These are phyloP conservation scores for Dillenia suffruticosa DNA, from an alignment of 164 flowering plant genomes.

Conservation along the genomic window DNA sequence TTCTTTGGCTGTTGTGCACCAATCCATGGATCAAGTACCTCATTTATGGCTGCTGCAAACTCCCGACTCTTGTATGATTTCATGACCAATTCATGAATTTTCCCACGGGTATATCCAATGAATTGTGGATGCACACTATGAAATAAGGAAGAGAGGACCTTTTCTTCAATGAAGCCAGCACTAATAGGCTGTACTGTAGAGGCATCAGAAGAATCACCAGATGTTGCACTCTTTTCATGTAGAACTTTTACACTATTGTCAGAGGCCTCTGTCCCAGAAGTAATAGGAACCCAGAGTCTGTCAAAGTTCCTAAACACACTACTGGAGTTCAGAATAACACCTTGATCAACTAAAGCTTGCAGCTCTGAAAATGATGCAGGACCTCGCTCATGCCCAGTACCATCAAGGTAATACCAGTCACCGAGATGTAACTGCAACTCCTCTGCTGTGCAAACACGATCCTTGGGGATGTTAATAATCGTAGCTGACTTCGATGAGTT, in stretches of 20 bases:
- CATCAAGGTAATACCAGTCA: constrained; percentile 94
- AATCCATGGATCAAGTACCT: constrained; percentile 95
- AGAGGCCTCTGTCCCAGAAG: constrained; percentile 28
- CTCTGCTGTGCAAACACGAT: constrained; percentile 54
- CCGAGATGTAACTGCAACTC: constrained; percentile 82
- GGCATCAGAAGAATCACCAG: constrained; percentile 23
- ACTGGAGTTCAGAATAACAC: constrained; percentile 51
- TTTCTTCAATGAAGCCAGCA: constrained; percentile 12
- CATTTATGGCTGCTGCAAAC: constrained; percentile 91
- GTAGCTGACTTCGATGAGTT: constrained; percentile 26
- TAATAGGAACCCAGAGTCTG: constrained; percentile 86
- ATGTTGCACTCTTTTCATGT: constrained; percentile 17
- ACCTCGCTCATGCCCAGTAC: constrained; percentile 87
- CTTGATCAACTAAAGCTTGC: constrained; percentile 61
- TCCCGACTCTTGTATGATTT: constrained; percentile 90
- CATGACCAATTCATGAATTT: constrained; percentile 95
- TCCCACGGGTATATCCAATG: constrained; percentile 84
- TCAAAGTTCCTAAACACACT: constrained; percentile 84
- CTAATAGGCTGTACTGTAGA: constrained; percentile 15
- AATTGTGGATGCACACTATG: constrained; percentile 84
- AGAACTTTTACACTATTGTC: constrained; percentile 19
- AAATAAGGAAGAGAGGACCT: constrained; percentile 30
- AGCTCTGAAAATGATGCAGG: constrained; percentile 65
- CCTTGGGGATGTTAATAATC: constrained; percentile 52
- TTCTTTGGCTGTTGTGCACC: constrained; percentile 79